These are phyloP conservation scores for Penicillium robsamsonii DNA, from an alignment of 495 filamentous ascomycete species.

Conservation along the genomic window DNA sequence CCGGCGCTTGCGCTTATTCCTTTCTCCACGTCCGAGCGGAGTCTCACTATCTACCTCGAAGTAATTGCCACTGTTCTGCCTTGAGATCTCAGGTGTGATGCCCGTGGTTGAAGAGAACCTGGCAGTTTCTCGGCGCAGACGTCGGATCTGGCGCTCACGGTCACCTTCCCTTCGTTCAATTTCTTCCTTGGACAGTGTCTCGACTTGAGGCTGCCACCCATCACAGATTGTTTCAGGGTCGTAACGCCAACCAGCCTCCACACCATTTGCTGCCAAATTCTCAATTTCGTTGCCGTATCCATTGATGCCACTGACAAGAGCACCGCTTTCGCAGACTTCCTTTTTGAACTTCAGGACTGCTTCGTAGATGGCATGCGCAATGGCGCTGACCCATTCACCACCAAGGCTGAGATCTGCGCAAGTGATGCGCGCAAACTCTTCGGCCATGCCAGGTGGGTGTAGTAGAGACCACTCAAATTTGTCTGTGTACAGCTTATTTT, in stretches of 20 bases:
- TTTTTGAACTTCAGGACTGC: conserved; percentile 91
- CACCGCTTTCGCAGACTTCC: conserved; percentile 88
- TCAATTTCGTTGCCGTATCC: conserved; percentile 76
- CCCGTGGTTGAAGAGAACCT: conserved; percentile 82
- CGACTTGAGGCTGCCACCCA: conserved; percentile 93
- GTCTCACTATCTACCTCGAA: conserved; percentile 63
- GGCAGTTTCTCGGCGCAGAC: conserved; percentile 86
- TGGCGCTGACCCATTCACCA: conserved; percentile 91
- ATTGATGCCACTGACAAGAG: conserved; percentile 67
- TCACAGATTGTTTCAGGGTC: conserved; percentile 85
- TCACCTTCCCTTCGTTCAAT: conserved; percentile 97
- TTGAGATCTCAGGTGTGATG: conserved; percentile 62
- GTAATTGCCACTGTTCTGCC: conserved; percentile 52
- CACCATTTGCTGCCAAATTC: conserved; percentile 77
- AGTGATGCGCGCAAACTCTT: conserved; percentile 87
- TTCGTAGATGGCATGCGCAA: conserved; percentile 97
- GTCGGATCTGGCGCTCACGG: conserved; percentile 82
- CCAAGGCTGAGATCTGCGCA: conserved; percentile 86
- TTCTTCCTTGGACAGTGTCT: conserved; percentile 87
- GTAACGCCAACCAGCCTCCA: conserved; percentile 89
- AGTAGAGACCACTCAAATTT: conserved; percentile 98
- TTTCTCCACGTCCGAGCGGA: conserved; percentile 79
- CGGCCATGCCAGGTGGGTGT: conserved; percentile 85
- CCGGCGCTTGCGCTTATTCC: conserved; percentile 89
- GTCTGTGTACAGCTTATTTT: conserved; percentile 90